A percentile compares a stretch with the other conserved stretches of the same genome.
These are phyloP conservation scores for Thielaviopsis ethacetica DNA, from an alignment of 2,329 filamentous ascomycete genomes.

Conservation along the genomic window DNA sequence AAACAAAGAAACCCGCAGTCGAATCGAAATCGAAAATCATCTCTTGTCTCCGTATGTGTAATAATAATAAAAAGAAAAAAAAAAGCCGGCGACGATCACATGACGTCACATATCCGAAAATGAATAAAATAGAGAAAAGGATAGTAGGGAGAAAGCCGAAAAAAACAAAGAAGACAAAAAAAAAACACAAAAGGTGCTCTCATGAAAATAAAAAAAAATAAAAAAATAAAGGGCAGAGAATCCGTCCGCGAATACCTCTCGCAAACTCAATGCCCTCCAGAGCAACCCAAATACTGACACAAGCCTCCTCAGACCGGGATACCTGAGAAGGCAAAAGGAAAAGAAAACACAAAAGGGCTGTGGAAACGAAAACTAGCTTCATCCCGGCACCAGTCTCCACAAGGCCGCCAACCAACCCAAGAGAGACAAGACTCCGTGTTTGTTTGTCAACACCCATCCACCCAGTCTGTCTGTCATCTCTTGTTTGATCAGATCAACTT, in stretches of 20 bases:
- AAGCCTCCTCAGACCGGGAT: no score
- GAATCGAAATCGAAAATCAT: not conserved
- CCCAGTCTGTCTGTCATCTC: no score
- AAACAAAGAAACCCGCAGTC: not conserved
- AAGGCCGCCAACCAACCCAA: no score
- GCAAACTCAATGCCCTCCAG: not conserved
- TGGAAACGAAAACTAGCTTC: not conserved
- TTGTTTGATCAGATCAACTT: not conserved
- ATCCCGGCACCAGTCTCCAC: not conserved
- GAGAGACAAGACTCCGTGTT: no score
- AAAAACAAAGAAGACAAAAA: not conserved
- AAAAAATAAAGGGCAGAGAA: conserved; percentile 1
- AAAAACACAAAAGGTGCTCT: not conserved
- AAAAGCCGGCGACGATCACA: not conserved
- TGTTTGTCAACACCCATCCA: no score
- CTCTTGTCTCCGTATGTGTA: not conserved
- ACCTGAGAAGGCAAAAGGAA: no score
- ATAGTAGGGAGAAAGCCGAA: not conserved
- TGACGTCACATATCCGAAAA: not conserved
- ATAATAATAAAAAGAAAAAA: not conserved
- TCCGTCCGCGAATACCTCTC: not conserved
- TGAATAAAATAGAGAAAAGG: not conserved
- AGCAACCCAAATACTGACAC: not conserved
- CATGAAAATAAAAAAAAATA: not conserved
- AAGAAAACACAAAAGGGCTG: no score